These are phyloP conservation scores for Sarcodon aspratus DNA, from an alignment of 768 basidiomycete species.

Conservation along the genomic window DNA sequence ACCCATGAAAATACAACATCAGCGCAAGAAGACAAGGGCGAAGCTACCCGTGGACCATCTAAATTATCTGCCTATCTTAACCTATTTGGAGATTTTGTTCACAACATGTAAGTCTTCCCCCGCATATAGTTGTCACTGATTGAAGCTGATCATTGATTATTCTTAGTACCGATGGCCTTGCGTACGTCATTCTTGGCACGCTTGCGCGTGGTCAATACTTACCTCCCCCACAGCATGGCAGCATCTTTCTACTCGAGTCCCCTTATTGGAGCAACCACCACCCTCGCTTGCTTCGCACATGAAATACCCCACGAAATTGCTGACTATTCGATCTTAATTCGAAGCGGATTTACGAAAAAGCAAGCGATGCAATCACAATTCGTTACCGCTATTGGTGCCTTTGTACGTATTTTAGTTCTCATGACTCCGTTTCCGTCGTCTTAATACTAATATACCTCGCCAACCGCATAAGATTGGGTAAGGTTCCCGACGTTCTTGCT, in stretches of 20 bases:
- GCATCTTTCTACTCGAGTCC: slow-evolving; percentile 97
- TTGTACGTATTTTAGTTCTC: slow-evolving; percentile 44
- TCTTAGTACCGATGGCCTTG: slow-evolving; percentile 80
- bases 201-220: background rate
- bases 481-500: background rate
- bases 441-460: background rate
- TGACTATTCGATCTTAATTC: slow-evolving; percentile 89
- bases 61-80: slow-evolving; percentile 89
- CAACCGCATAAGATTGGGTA: slow-evolving; percentile 9
- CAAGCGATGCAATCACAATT: slow-evolving; percentile 95
- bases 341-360: slow-evolving; percentile 81
- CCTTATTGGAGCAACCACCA: slow-evolving; percentile 86
- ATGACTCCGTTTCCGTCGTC: slow-evolving; percentile 13
- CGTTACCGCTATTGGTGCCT: slow-evolving; percentile 84
- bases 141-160: slow-evolving; percentile 2
- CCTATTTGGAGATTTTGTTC: slow-evolving; percentile 87
- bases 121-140: background rate
- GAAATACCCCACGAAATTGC: slow-evolving; percentile 96
- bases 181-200: slow-evolving; percentile 37
- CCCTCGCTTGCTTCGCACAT: slow-evolving; percentile 90
- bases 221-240: slow-evolving; percentile 52
- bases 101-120: slow-evolving; percentile 62
- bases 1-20: slow-evolving; percentile 8
- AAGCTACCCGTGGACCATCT: slow-evolving; percentile 33
- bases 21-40: slow-evolving; percentile 13